Evolutionary conservation across 75 land plant genomes (phyloP), one percentile per base, ranked within the genome.

Genomic region (Cryptomeria japonica): DNA sequence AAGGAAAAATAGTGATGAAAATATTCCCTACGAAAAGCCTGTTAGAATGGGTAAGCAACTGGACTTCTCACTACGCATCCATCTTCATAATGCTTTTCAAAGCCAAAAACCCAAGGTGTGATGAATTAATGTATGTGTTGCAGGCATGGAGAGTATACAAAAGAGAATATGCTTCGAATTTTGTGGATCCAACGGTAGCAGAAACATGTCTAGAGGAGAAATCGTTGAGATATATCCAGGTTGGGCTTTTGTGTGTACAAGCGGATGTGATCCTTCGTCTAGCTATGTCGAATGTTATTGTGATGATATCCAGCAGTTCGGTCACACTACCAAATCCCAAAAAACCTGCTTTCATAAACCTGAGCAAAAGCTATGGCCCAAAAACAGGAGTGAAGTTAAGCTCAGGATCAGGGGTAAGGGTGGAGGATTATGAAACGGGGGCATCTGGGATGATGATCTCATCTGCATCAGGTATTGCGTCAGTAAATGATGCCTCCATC

Each of bases 181-280:
- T 51, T 15, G 55, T 51, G 55, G 55, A 51, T 51, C 1, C 55
- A 51, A 11, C 32, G 6, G 41, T 44, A 2, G 31, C 28, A 25
- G 22, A 41, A 28, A 36, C 42, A 36, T 41, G 51, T 25, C 46
- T n/a, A 11, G 14, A 25, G 84, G 51, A 83, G 32, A 22, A 88
- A 47, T 49, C 36, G 12, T 8, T 77, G 14, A 88, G 79, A 86
- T 88, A 28, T 79, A 86, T 88, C 9, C 77, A 88, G 8, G 80
- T 88, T 51, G 55, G 55, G 55, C 55, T 51, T 12, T 2, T 51
- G 55, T 51, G 55, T 0, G 55, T 51, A 51, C 6, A 88, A 46
- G 25, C 85, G 9, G 55, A 51, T 51, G 55, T 16, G 2, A 13
- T 16, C 13, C 16, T 51, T 14, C 55, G 55, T 14, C 55, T 16